phyloP scores from a whole-genome alignment of 2,329 filamentous ascomycete genomes.

The Ophiostoma quercus region DNA sequence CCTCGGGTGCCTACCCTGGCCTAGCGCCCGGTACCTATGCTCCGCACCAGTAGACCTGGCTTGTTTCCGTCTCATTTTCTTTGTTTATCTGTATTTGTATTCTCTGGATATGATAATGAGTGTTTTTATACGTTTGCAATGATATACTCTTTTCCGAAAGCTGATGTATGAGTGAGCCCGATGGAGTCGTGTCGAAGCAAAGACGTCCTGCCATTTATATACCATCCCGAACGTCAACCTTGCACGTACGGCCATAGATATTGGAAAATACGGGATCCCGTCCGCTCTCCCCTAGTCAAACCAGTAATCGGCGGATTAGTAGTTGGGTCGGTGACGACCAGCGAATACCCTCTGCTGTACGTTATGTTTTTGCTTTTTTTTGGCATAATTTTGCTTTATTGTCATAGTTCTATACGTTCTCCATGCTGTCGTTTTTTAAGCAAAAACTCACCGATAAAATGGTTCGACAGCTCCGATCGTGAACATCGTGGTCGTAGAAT shows the following conservation, averaged over 20 bases:
- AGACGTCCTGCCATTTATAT: background rate
- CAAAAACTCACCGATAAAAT: too few species aligned
- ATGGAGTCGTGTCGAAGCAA: too few species aligned
- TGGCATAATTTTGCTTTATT: too few species aligned
- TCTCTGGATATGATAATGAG: background rate
- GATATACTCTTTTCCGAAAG: too few species aligned
- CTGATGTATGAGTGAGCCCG: too few species aligned
- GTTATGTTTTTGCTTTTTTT: too few species aligned
- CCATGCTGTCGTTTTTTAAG: too few species aligned
- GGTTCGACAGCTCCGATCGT: too few species aligned
- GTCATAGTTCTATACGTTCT: too few species aligned
- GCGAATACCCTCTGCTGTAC: background rate
- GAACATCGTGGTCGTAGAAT: too few species aligned
- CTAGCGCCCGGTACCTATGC: background rate
- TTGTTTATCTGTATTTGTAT: background rate
- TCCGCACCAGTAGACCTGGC: background rate
- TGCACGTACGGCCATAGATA: background rate
- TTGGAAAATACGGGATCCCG: background rate
- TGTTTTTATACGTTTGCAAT: background rate
- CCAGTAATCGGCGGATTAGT: background rate
- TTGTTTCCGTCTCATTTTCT: background rate
- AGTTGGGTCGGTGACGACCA: constrained; percentile 1
- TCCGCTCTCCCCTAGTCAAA: background rate
- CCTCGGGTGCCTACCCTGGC: background rate
- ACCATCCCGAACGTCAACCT: background rate